phyloP scores from a whole-genome alignment of 2,329 filamentous ascomycete species.

The Zasmidium angulare region DNA sequence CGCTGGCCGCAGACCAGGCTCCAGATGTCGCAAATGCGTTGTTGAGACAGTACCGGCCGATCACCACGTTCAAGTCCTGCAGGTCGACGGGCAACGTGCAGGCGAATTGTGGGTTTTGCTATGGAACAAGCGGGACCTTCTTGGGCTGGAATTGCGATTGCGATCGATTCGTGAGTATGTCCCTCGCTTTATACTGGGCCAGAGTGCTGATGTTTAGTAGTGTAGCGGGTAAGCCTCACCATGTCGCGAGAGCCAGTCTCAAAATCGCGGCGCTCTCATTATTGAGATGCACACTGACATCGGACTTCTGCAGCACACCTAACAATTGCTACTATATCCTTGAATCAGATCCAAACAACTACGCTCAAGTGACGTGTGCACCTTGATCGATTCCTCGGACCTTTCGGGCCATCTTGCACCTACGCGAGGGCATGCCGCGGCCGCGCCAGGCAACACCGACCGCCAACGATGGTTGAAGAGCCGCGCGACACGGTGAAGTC shows the following conservation, averaged over 20 bases:
- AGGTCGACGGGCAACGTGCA: constrained; percentile 1
- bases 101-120: constrained; percentile 11
- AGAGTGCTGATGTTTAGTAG: background rate
- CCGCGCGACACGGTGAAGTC: too few species aligned
- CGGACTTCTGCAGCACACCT: too few species aligned
- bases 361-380: background rate
- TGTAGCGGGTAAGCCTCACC: background rate
- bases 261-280: too few species aligned
- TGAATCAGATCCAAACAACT: background rate
- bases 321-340: background rate
- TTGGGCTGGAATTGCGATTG: constrained; percentile 14
- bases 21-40: constrained; percentile 10
- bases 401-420: background rate
- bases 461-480: too few species aligned
- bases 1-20: constrained; percentile 6
- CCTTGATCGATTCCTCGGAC: background rate
- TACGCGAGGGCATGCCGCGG: too few species aligned
- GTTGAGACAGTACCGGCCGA: constrained; percentile 6
- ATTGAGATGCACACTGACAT: too few species aligned
- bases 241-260: too few species aligned
- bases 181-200: background rate
- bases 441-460: too few species aligned
- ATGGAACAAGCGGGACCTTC: constrained; percentile 3
- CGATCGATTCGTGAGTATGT: constrained; percentile 6
- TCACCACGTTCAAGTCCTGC: constrained; percentile 3